Evolutionary conservation across 495 filamentous ascomycete genomes (phyloP), one percentile per base, ranked within the genome.

Genomic region (Penicillium longicatenatum): DNA sequence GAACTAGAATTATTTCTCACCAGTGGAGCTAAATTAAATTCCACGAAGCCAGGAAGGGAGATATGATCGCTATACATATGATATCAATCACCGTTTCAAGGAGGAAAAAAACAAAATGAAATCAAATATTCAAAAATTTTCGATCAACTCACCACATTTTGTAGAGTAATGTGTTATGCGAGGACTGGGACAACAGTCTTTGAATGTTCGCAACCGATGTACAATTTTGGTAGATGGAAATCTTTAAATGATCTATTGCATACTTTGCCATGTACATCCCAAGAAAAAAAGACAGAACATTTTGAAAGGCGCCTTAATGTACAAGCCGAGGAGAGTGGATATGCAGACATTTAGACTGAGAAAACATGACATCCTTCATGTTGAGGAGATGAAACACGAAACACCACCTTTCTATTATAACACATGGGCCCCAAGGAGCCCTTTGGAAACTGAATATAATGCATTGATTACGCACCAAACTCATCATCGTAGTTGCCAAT

Each of bases 401-500:
- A 61, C 61, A 55, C 55, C 47, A 52, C 59, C 62, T 52, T 61
- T 55, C 66, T 53, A 64, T 42, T 50, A 52, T 51, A 54, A 47
- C 26, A 60, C 43, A 48, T 6, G 31, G 37, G 14, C 44, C 16
- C n/a, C 21, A 22, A 26, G 11, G 22, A 22, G 31, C 20, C 35
- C 10, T 46, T 52, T 10, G 10, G 14, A 16, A 29, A 41, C 35
- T 29, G 11, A 52, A 8, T 26, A 26, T 2, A 24, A 62, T 48
- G 24, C 22, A 46, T 43, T 41, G 37, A 46, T 62, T 62, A 75
- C 43, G 66, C 62, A 50, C 42, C 62, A 53, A 74, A 61, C 60
- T 77, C 74, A 16, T 56, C 66, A 52, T 79, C 75, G 20, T 76
- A 30, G 50, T 77, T 76, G 19, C 70, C 74, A 17, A 73, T 16